These are phyloP conservation scores for Aspergillus japonicus DNA, from an alignment of 2,329 filamentous ascomycete genomes.

Conservation along the genomic window DNA sequence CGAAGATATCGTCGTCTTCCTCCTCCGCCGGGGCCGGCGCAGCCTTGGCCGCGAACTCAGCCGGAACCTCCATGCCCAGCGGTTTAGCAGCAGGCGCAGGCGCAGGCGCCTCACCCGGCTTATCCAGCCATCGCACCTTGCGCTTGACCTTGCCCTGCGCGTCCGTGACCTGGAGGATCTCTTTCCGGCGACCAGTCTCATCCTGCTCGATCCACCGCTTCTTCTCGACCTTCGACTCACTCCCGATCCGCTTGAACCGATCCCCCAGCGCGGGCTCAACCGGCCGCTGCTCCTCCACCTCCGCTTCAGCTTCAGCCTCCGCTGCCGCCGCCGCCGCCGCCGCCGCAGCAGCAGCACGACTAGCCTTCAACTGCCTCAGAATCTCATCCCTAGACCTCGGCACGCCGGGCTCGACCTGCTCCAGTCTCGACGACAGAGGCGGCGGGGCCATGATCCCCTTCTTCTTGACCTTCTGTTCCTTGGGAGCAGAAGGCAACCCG, in stretches of 20 bases:
- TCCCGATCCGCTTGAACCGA: constrained; percentile 55
- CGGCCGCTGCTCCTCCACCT: constrained; percentile 39
- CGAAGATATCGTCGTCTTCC: constrained; percentile 63
- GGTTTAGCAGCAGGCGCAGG: constrained; percentile 39
- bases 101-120: constrained; percentile 27
- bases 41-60: constrained; percentile 39
- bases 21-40: constrained; percentile 37
- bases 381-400: constrained; percentile 61
- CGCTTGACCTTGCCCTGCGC: constrained; percentile 61
- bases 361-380: constrained; percentile 58
- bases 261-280: constrained; percentile 53
- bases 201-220: constrained; percentile 57
- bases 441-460: constrained; percentile 52
- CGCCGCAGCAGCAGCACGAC: constrained; percentile 40
- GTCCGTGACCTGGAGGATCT: constrained; percentile 60
- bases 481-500: constrained; percentile 27
- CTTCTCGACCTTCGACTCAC: constrained; percentile 46
- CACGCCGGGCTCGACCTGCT: neutral
- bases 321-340: too few relatives aligned
- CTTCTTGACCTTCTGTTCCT: constrained; percentile 49
- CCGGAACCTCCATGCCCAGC: constrained; percentile 52
- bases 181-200: constrained; percentile 50
- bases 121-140: constrained; percentile 57
- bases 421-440: constrained; percentile 13
- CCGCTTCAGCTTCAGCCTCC: constrained; percentile 38